These are phyloP conservation scores for Ophiostoma pallidulum DNA, from an alignment of 2,329 filamentous ascomycete genomes.

Conservation along the genomic window DNA sequence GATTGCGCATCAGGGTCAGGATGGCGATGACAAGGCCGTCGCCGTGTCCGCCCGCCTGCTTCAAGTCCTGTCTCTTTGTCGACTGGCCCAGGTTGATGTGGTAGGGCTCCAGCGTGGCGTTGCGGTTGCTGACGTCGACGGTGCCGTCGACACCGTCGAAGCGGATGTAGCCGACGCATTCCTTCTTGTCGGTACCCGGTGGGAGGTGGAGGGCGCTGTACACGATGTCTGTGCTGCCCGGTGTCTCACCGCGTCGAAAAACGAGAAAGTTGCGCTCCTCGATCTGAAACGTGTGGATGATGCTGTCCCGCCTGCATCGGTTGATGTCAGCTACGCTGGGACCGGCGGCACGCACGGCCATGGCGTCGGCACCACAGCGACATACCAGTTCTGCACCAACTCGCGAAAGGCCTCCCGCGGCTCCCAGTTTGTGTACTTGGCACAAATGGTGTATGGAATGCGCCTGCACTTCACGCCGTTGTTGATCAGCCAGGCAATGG, in stretches of 20 bases:
- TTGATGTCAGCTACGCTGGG: slow-evolving; percentile 20
- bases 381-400: slow-evolving; percentile 26
- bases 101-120: slow-evolving; percentile 22
- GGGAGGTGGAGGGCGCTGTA: slow-evolving; percentile 23
- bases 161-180: slow-evolving; percentile 24
- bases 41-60: slow-evolving; percentile 22
- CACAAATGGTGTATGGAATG: background rate
- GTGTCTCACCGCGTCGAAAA: slow-evolving; percentile 14
- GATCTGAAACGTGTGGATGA: slow-evolving; percentile 16
- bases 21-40: slow-evolving; percentile 24
- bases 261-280: slow-evolving; percentile 18
- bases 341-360: slow-evolving; percentile 5
- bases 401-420: slow-evolving; percentile 24
- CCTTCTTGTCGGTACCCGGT: background rate
- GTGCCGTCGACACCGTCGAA: slow-evolving; percentile 20
- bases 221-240: slow-evolving; percentile 19
- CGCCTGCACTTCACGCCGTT: background rate
- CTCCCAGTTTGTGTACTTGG: background rate
- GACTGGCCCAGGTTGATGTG: slow-evolving; percentile 23
- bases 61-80: slow-evolving; percentile 17
- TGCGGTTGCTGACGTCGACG: slow-evolving; percentile 24
- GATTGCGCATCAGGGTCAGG: slow-evolving; percentile 21
- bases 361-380: background rate
- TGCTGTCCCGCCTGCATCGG: background rate
- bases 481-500: too few relatives aligned